These are phyloP conservation scores for Pleurotus salmoneostramineus DNA, from an alignment of 768 basidiomycete genomes.

Conservation along the genomic window DNA sequence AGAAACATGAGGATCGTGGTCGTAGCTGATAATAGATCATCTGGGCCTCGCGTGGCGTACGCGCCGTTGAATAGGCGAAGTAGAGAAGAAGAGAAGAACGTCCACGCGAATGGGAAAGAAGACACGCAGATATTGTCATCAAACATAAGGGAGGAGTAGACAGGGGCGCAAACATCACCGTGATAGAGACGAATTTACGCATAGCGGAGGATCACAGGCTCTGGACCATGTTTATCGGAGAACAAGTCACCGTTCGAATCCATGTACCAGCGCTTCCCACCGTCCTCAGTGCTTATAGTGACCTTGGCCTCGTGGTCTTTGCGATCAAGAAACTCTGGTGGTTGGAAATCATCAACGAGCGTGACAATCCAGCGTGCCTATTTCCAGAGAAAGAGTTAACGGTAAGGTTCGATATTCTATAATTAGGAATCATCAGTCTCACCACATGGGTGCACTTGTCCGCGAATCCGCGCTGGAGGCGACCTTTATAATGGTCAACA, in stretches of 20 bases:
- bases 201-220: conserved; percentile 1
- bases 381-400: not conserved
- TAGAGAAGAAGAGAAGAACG: too few relatives aligned
- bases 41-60: too few relatives aligned
- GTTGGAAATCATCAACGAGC: not conserved
- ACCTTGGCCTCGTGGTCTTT: not conserved
- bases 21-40: not conserved
- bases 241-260: conserved; percentile 1
- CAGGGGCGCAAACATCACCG: too few relatives aligned
- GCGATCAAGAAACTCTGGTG: not conserved
- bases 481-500: not conserved
- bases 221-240: not conserved
- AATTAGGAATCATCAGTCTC: not conserved
- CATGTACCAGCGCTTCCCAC: conserved; percentile 3
- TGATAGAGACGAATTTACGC: not conserved
- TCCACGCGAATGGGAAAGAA: too few relatives aligned
- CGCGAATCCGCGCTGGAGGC: not conserved
- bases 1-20: not conserved
- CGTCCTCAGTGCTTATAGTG: not conserved
- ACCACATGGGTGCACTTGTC: not conserved
- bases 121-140: too few relatives aligned
- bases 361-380: conserved; percentile 1
- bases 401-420: too few relatives aligned
- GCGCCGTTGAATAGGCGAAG: too few relatives aligned
- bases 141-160: too few relatives aligned